These are phyloP conservation scores for Hypoxylon rubiginosum DNA, from an alignment of 2,329 filamentous ascomycete genomes.

Conservation along the genomic window DNA sequence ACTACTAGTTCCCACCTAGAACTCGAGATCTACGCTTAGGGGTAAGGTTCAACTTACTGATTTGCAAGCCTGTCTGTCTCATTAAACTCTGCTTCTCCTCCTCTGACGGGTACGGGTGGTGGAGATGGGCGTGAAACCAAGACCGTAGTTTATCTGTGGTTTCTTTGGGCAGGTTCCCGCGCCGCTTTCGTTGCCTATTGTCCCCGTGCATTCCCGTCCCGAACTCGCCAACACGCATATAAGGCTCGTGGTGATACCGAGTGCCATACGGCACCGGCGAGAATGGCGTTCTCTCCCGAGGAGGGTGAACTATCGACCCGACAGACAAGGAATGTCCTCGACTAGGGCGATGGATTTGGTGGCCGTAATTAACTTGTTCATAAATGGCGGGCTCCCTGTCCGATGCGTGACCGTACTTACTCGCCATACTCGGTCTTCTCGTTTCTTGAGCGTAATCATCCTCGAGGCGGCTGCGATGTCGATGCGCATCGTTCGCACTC, in stretches of 20 bases:
- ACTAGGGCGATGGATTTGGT: conserved; percentile 59
- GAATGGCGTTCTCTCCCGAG: conserved; percentile 60
- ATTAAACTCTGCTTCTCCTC: conserved; percentile 89
- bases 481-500: conserved; percentile 50
- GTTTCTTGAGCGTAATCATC: conserved; percentile 55
- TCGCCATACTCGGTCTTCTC: conserved; percentile 45
- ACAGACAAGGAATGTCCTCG: conserved; percentile 63
- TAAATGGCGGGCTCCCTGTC: conserved; percentile 54
- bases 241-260: conserved; percentile 56
- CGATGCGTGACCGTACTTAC: conserved; percentile 46
- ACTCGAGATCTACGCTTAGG: not conserved
- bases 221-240: conserved; percentile 58
- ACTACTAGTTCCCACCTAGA: conserved; percentile 13
- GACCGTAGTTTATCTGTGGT: conserved; percentile 84
- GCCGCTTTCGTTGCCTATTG: conserved; percentile 70
- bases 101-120: conserved; percentile 88
- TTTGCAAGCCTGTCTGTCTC: conserved; percentile 79
- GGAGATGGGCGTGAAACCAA: conserved; percentile 84
- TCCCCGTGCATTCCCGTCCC: conserved; percentile 58
- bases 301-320: conserved; percentile 56
- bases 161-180: conserved; percentile 91
- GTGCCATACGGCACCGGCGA: conserved; percentile 57
- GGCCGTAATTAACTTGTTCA: conserved; percentile 54
- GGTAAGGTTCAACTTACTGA: conserved; percentile 70
- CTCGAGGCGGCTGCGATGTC: conserved; percentile 51